Conservation (phyloP, 768 basidiomycete species). For the Pisolithus microcarpus region DNA sequence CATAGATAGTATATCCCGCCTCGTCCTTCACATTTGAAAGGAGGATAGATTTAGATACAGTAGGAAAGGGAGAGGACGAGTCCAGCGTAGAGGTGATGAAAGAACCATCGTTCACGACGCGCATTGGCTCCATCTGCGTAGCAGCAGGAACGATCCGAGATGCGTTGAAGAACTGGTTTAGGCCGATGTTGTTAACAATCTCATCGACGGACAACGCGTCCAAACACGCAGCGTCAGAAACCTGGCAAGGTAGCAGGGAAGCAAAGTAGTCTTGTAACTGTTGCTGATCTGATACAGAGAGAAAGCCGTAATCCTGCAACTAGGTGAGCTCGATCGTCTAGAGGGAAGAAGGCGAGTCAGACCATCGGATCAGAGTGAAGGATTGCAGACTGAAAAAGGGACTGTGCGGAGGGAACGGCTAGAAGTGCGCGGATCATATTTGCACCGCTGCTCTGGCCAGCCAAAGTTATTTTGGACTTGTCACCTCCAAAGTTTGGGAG, state of each 20-base stretch:
- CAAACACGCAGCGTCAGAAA: slow-evolving; percentile 44
- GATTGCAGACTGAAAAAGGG: slow-evolving; percentile 71
- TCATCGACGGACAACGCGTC: slow-evolving; percentile 39
- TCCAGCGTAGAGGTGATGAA: slow-evolving; percentile 64
- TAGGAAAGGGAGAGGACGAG: slow-evolving; percentile 51
- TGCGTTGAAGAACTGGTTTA: slow-evolving; percentile 38
- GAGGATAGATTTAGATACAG: slow-evolving; percentile 57
- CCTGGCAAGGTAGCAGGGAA: slow-evolving; percentile 37
- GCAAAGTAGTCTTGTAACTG: slow-evolving; percentile 50
- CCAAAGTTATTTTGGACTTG: slow-evolving; percentile 57
- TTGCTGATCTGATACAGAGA: slow-evolving; percentile 46
- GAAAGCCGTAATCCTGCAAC: slow-evolving; percentile 64
- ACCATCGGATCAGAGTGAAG: slow-evolving; percentile 88
- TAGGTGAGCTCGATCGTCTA: slow-evolving; percentile 1
- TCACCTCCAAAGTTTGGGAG: slow-evolving; percentile 64
- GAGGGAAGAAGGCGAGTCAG: slow-evolving; percentile 10
- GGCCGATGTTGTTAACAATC: slow-evolving; percentile 48
- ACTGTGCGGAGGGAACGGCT: slow-evolving; percentile 60
- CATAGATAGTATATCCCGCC: slow-evolving; percentile 57
- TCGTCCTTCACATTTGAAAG: slow-evolving; percentile 70
- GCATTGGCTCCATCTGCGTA: slow-evolving; percentile 44
- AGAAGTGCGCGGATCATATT: slow-evolving; percentile 72
- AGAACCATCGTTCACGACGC: slow-evolving; percentile 60
- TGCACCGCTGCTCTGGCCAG: slow-evolving; percentile 80
- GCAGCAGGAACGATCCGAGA: slow-evolving; percentile 44